phyloP scores from a whole-genome alignment of 31 red algal species.

The Endocladia muricata region DNA sequence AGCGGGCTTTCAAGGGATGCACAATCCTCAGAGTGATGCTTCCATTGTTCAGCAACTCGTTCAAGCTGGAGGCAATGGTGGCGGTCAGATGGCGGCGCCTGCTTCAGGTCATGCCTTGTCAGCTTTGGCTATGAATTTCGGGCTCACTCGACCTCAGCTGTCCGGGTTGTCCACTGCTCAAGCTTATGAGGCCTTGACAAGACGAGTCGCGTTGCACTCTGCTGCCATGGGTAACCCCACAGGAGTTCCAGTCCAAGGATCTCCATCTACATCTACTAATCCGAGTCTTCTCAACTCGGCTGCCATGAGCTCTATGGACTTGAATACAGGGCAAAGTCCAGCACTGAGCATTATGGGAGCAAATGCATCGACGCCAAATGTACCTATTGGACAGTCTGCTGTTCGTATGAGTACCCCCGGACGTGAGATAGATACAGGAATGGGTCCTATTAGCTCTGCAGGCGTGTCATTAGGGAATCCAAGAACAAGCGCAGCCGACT shows the following conservation, averaged over 20 bases:
- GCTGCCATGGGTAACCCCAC: not conserved
- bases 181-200: constrained; percentile 6
- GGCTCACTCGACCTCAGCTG: not conserved
- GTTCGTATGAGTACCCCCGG: no score
- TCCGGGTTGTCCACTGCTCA: no score
- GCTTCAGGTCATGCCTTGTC: not conserved
- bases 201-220: not conserved
- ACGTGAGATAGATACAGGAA: no score
- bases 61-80: no score
- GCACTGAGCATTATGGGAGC: not conserved
- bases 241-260: not conserved
- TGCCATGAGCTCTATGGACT: not conserved
- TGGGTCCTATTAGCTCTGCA: not conserved
- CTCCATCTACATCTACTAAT: not conserved
- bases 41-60: no score
- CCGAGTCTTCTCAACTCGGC: not conserved
- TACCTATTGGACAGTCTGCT: no score
- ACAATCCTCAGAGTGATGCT: no score
- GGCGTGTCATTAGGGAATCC: constrained; percentile 5
- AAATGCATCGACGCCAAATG: not conserved
- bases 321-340: not conserved
- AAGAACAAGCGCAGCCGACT: constrained; percentile 5
- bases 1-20: not conserved
- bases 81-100: no score
- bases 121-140: not conserved